Evolutionary conservation across 176 grass and related monocot genomes (phyloP), one percentile per base, ranked within the genome.

Genomic region (Urochloa ruziziensis): DNA sequence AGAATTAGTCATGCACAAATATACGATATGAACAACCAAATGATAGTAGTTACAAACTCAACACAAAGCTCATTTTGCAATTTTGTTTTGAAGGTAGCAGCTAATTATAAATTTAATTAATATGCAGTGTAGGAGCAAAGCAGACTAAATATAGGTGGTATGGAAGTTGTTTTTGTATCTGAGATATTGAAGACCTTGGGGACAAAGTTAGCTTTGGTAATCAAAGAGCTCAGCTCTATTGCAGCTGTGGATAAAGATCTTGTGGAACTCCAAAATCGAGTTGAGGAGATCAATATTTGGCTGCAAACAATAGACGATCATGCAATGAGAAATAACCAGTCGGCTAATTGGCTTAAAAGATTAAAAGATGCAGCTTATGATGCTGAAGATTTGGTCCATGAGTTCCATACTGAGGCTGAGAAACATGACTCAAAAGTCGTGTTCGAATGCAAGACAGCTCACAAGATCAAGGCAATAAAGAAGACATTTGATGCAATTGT

Each of bases 231-330:
- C 12, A 39, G 23, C 4, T 57, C 52, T 56, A 40, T 59, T 25
- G 48, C 5, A 39, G 48, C 19, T 76, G 52, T 74, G 48, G 5
- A 18, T 8, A 74, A 74, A 74, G 48, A 74, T 34, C 48, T 74
- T 13, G 29, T 53, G 71, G 48, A 74, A 53, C 71, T 74, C 18
- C 44, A 74, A 10, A 10, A 53, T 54, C 71, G 10, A 35, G 48
- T 74, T 74, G 71, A 54, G 17, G 71, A 35, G 28, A 54, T 74
- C 48, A 54, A 74, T 10, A 33, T 13, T n/a, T 74, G 71, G 71
- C 33, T 76, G 52, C 21, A 76, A 39, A 32, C 52, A 57, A 52
- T 39, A 16, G 73, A 33, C 0, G 21, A 76, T 24, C 23, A 39
- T 39, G 40, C 68, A 7, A 72, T 29, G 2, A 17, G 68, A 4